Base-by-base conservation (phyloP, 2,329 filamentous ascomycete genomes). In the Hypoxylon sp. region DNA sequence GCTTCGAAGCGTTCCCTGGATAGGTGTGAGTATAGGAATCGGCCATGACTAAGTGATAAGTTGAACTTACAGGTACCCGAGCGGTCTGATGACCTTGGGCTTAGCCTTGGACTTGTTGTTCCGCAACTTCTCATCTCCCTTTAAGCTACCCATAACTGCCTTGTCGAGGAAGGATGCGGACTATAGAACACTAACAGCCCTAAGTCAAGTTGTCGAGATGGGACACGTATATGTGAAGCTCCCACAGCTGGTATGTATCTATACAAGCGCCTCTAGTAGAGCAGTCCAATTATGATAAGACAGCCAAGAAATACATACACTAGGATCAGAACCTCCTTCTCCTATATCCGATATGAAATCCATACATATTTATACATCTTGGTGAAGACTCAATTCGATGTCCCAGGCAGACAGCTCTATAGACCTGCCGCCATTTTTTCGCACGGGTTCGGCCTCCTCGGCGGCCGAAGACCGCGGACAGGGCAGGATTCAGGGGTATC, bases 1-100 rank as follows among this genome's bases (percentile, higher is more conserved):
- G 54, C 53, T 20, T 71, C 58, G 33, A 59, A 67, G 20, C 51
- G 50, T 36, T 71, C 69, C 5, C 69, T 70, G 5, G 5, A 6
- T 7, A 24, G 16, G 22, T 14, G 44, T 49, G 32, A 61, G 50
- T 18, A 9, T 36, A 28, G n/a, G 20, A 12, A 5, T 6, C 20
- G 28, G 14, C 18, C 14, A 22, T 2, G 6, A 24, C 2, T 16
- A 26, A 48, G 24, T 33, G 18, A 8, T 22, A 12, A 9, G 4
- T 24, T 49, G 14, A 22, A 20, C 63, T 26, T 61, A 69, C 66
- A 67, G 14, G 20, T 62, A 52, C 12, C 64, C 61, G 2, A 66
- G 56, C 3, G 64, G 54, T n/a, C 67, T 58, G 12, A 67, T 54
- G 24, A 58, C 57, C 22, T 55, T 67, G 3, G 61, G 20, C 33